These are phyloP conservation scores for Fistulinella prunicolor DNA, from an alignment of 768 basidiomycete species.

Conservation along the genomic window DNA sequence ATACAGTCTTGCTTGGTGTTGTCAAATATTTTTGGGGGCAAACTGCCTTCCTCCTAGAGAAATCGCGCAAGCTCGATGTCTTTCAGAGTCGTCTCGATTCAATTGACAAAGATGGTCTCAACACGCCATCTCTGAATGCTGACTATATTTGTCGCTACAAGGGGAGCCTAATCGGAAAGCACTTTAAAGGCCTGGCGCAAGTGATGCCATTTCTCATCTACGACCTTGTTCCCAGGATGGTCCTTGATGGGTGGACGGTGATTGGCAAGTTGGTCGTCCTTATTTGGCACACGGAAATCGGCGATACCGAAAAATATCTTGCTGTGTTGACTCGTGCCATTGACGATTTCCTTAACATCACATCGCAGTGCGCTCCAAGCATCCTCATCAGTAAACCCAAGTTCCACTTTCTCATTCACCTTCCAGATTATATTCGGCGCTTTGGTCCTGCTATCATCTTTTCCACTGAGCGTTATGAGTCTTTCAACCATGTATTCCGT, in stretches of 20 bases:
- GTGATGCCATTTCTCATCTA: slow-evolving; percentile 31
- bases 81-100: slow-evolving; percentile 30
- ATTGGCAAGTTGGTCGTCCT: slow-evolving; percentile 37
- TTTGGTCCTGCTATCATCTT: neutral
- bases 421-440: neutral
- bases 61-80: slow-evolving; percentile 9
- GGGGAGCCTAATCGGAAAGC: slow-evolving; percentile 31
- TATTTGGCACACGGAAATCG: slow-evolving; percentile 42
- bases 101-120: slow-evolving; percentile 19
- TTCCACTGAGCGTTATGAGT: neutral
- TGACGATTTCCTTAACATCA: neutral
- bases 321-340: neutral
- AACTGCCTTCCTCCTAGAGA: slow-evolving; percentile 19
- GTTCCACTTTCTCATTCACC: slow-evolving; percentile 4
- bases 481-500: neutral
- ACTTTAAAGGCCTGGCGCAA: slow-evolving; percentile 33
- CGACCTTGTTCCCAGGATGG: slow-evolving; percentile 25
- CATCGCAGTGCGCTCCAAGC: neutral
- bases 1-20: slow-evolving; percentile 33
- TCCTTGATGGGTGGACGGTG: slow-evolving; percentile 32
- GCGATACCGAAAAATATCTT: slow-evolving; percentile 34
- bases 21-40: slow-evolving; percentile 35
- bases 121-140: slow-evolving; percentile 24
- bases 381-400: neutral
- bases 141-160: slow-evolving; percentile 34